Percentiles rank a stretch among this genome's conserved stretches.
Conservation (phyloP, 257 asterid species). For the Coffea canephora region DNA sequence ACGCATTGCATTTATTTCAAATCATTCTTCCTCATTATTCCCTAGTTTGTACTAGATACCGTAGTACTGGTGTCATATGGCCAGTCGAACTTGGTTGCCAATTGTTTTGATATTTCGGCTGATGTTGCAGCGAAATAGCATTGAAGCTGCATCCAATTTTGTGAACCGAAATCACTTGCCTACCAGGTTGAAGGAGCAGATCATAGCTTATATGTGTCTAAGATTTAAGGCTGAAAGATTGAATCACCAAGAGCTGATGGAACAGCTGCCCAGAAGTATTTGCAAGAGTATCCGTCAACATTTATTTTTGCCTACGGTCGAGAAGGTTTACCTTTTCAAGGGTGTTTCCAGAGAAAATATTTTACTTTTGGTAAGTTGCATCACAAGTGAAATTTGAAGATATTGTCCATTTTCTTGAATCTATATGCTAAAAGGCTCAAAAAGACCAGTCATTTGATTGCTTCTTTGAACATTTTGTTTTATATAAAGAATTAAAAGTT, state of each 20-base stretch:
- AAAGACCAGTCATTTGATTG: neutral
- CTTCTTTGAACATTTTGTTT: neutral
- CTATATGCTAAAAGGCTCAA: neutral
- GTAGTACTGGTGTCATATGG: neutral
- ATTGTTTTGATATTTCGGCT: neutral
- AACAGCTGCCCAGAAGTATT: slow-evolving; percentile 79
- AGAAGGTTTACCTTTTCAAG: slow-evolving; percentile 72
- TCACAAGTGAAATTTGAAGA: neutral
- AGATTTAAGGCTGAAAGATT: slow-evolving; percentile 84
- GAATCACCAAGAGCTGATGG: slow-evolving; percentile 80
- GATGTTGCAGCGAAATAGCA: slow-evolving; percentile 65
- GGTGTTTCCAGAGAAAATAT: slow-evolving; percentile 69
- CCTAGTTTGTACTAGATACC: too few relatives aligned
- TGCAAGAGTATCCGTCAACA: slow-evolving; percentile 73
- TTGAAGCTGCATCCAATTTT: slow-evolving; percentile 80
- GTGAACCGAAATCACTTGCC: slow-evolving; percentile 76
- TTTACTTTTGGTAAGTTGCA: slow-evolving; percentile 49
- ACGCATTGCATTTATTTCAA: slow-evolving; percentile 27
- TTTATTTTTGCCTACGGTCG: slow-evolving; percentile 68
- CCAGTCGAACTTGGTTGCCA: neutral
- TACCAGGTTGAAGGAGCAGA: slow-evolving; percentile 72
- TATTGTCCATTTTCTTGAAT: neutral
- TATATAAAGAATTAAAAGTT: neutral
- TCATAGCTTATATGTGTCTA: slow-evolving; percentile 82
- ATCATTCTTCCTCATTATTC: neutral